Evolutionary conservation across 202 grass and related monocot genomes (phyloP).

Genomic region (Elaeis oleifera): DNA sequence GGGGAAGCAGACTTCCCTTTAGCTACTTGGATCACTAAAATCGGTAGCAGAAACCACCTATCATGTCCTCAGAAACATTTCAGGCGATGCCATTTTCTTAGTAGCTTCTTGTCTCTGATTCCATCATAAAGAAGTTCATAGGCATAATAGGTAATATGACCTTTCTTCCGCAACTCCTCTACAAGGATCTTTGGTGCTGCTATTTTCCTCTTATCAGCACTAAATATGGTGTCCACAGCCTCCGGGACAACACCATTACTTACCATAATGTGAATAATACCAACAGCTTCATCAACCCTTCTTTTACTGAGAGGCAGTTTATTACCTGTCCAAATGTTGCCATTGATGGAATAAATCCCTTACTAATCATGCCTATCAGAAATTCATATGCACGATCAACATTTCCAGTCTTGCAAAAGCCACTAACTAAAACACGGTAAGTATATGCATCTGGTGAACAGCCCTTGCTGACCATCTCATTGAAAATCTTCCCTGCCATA

Average conservation of each 20-base stretch:
- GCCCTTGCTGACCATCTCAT: conserved; percentile 59
- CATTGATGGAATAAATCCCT: conserved; percentile 64
- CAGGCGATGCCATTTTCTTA: conserved; percentile 27
- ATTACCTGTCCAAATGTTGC: conserved; percentile 66
- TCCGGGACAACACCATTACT: conserved; percentile 61
- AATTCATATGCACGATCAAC: conserved; percentile 40
- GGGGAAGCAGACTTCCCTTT: too few relatives aligned
- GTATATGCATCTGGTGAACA: conserved; percentile 63
- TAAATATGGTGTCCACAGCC: conserved; percentile 66
- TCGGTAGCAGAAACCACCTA: too few relatives aligned
- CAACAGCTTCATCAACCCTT: conserved; percentile 54
- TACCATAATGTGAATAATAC: conserved; percentile 66
- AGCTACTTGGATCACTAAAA: too few relatives aligned
- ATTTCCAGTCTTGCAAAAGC: conserved; percentile 63
- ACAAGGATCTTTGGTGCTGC: conserved; percentile 94
- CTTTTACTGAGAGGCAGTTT: conserved; percentile 50
- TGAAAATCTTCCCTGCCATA: conserved; percentile 75
- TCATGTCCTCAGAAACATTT: conserved; percentile 21
- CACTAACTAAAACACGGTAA: conserved; percentile 72
- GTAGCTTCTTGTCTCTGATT: conserved; percentile 68
- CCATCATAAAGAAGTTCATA: conserved; percentile 90
- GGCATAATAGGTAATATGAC: conserved; percentile 73
- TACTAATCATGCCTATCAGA: conserved; percentile 61
- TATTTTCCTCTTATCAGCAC: conserved; percentile 80
- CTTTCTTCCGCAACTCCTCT: conserved; percentile 88